phyloP scores from a whole-genome alignment of 1,284 basidiomycete genomes.

The Rhizoctonia solani region DNA sequence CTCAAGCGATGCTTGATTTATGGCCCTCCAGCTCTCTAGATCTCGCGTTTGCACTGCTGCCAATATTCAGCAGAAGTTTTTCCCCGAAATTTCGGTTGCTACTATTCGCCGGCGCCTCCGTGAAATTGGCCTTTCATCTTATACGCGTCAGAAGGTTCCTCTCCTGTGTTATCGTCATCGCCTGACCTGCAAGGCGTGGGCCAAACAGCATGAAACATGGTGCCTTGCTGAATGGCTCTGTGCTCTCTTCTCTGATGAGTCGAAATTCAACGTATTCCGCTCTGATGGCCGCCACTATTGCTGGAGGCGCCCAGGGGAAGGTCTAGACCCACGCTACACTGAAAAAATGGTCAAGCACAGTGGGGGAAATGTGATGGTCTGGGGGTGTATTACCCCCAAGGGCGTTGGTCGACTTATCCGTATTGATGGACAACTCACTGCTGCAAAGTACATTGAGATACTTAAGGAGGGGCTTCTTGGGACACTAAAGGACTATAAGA shows the following conservation, averaged over 20 bases:
- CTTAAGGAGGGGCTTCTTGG: conserved; percentile 43
- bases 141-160: not conserved
- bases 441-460: conserved; percentile 42
- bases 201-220: not conserved
- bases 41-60: not conserved
- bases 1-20: not conserved
- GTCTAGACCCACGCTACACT: conserved; percentile 36
- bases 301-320: conserved; percentile 40
- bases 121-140: not conserved
- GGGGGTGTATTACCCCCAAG: conserved; percentile 40
- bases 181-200: not conserved
- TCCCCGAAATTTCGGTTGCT: not conserved
- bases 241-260: conserved; percentile 42
- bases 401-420: conserved; percentile 41
- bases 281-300: conserved; percentile 42
- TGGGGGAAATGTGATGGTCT: conserved; percentile 42
- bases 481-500: conserved; percentile 41
- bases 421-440: conserved; percentile 44
- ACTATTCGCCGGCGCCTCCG: not conserved
- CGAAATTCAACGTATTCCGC: conserved; percentile 42
- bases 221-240: conserved; percentile 32
- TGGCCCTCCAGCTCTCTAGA: not conserved
- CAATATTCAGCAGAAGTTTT: not conserved
- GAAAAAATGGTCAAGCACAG: conserved; percentile 42
- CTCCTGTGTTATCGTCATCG: not conserved